Conservation (phyloP, 331 rosid genomes). For the Quercus phellos region DNA sequence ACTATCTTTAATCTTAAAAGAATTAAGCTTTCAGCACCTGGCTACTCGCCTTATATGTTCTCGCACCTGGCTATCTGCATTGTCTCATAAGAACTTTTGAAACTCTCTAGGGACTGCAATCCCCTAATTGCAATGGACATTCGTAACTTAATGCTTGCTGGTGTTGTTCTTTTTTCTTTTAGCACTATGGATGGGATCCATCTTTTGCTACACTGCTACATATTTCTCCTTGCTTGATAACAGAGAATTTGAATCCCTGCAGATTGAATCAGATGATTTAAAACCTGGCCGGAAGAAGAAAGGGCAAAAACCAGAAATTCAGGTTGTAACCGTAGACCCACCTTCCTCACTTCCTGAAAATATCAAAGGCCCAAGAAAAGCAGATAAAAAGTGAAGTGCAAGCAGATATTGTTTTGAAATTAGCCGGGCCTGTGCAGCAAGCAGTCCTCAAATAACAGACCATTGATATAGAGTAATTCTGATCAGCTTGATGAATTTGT, state of each 20-base stretch:
- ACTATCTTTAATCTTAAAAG: not conserved
- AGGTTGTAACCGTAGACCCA: slow-evolving; percentile 39
- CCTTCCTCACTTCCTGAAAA: slow-evolving; percentile 34
- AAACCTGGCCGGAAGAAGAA: slow-evolving; percentile 45
- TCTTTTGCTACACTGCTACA: not conserved
- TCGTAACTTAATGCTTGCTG: not conserved
- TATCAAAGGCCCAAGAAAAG: slow-evolving; percentile 6
- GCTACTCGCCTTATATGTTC: too few species aligned
- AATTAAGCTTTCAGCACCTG: too few species aligned
- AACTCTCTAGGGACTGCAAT: not conserved
- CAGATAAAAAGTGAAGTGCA: slow-evolving; percentile 10
- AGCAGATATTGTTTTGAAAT: not conserved
- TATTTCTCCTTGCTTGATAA: slow-evolving; percentile 19
- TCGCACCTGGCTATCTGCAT: not conserved
- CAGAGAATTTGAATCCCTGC: slow-evolving; percentile 17
- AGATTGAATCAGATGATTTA: slow-evolving; percentile 36
- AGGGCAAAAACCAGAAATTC: slow-evolving; percentile 38
- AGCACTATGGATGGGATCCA: not conserved
- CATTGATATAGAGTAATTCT: not conserved
- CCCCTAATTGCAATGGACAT: not conserved
- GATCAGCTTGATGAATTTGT: slow-evolving; percentile 24
- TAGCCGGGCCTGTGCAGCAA: slow-evolving; percentile 8
- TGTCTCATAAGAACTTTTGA: not conserved
- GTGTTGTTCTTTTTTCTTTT: not conserved
- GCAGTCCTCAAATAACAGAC: not conserved